These are phyloP conservation scores for Lentinula sp. DNA, from an alignment of 768 basidiomycete genomes.

Conservation along the genomic window DNA sequence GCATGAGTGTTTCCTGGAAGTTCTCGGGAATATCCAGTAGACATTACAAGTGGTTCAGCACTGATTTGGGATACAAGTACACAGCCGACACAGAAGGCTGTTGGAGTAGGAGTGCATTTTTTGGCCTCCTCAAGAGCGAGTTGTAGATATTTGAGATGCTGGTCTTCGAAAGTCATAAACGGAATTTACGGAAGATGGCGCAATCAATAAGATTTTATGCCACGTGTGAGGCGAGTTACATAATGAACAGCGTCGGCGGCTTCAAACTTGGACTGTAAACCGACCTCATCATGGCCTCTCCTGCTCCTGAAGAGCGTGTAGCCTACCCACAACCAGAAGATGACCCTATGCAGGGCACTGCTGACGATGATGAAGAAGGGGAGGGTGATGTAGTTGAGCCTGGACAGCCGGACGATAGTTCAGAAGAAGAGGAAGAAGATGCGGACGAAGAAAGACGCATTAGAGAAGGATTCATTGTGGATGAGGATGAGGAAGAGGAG, in stretches of 20 bases:
- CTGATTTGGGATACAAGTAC: slow-evolving; percentile 48
- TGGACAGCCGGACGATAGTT: slow-evolving; percentile 70
- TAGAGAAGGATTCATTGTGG: slow-evolving; percentile 88
- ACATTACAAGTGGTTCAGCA: slow-evolving; percentile 45
- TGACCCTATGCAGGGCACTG: slow-evolving; percentile 55
- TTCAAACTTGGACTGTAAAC: neutral
- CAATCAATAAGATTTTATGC: neutral
- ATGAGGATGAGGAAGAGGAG: slow-evolving; percentile 83
- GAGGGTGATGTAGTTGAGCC: slow-evolving; percentile 52
- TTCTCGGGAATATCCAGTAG: slow-evolving; percentile 87
- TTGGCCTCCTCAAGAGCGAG: slow-evolving; percentile 67
- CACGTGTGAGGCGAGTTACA: neutral
- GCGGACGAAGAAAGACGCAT: slow-evolving; percentile 80
- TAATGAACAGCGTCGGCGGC: neutral
- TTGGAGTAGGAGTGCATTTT: slow-evolving; percentile 61
- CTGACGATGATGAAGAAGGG: slow-evolving; percentile 36
- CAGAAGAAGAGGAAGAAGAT: slow-evolving; percentile 87
- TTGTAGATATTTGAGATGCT: slow-evolving; percentile 36
- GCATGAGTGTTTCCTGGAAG: slow-evolving; percentile 94
- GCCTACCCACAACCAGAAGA: slow-evolving; percentile 34
- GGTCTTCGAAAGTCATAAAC: neutral
- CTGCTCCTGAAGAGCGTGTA: slow-evolving; percentile 29
- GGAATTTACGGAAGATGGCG: neutral
- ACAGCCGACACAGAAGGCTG: slow-evolving; percentile 92
- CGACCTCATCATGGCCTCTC: slow-evolving; percentile 47